phyloP scores from a whole-genome alignment of 1,284 basidiomycete genomes.

The Fomes fomentarius region DNA sequence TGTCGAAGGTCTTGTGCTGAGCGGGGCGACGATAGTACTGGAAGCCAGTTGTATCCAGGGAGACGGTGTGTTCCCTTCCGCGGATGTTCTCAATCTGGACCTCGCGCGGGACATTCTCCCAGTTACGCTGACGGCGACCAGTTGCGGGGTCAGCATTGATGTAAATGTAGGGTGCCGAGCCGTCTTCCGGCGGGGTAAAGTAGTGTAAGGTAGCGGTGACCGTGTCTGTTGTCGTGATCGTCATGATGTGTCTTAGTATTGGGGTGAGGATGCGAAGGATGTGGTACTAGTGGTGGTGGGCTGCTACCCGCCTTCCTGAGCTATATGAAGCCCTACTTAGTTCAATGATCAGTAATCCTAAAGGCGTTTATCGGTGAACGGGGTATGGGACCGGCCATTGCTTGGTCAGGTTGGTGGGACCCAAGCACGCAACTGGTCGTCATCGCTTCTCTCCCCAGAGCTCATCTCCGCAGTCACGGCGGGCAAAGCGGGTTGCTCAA shows the following conservation, averaged over 20 bases:
- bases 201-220: constrained; percentile 33
- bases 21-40: constrained; percentile 47
- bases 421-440: constrained; percentile 14
- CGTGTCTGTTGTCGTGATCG: constrained; percentile 21
- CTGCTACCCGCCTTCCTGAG: not conserved
- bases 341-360: too few relatives aligned
- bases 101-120: constrained; percentile 23
- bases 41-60: constrained; percentile 61
- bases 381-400: too few relatives aligned
- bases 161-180: constrained; percentile 33
- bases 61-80: constrained; percentile 49
- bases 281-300: not conserved
- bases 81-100: constrained; percentile 59
- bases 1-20: constrained; percentile 45
- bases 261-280: too few relatives aligned
- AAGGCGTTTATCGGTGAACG: too few relatives aligned
- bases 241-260: constrained; percentile 4
- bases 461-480: too few relatives aligned
- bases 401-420: constrained; percentile 8
- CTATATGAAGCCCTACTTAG: too few relatives aligned
- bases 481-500: too few relatives aligned
- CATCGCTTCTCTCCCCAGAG: too few relatives aligned
- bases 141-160: constrained; percentile 31
- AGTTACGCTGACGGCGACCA: constrained; percentile 29
- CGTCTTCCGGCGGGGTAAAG: constrained; percentile 36